A percentile compares a stretch with the other conserved stretches of the same genome.
Evolutionary conservation across 805 yeast species (phyloP).

Genomic region (Candida mattraensis): DNA sequence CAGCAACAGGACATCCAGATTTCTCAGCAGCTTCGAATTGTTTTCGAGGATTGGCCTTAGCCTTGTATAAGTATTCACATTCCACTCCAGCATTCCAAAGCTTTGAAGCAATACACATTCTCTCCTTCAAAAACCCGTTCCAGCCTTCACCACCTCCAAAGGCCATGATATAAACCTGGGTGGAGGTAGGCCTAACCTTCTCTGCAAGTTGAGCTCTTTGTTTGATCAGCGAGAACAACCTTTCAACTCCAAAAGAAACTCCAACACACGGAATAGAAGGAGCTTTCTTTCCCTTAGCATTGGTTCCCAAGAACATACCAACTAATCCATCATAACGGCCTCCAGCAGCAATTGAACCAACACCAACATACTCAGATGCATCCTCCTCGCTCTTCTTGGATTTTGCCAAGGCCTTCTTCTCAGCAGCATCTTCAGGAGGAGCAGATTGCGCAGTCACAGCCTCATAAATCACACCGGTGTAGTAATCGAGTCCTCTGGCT

Average conservation of each 20-base stretch:
- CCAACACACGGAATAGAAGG: slow-evolving; percentile 95
- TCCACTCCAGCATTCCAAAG: slow-evolving; percentile 90
- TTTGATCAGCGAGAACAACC: slow-evolving; percentile 86
- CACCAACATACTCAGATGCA: slow-evolving; percentile 95
- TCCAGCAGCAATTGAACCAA: slow-evolving; percentile 98
- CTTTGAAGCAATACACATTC: slow-evolving; percentile 80
- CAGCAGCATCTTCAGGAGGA: slow-evolving; percentile 83
- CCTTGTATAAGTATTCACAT: slow-evolving; percentile 87
- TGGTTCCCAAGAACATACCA: slow-evolving; percentile 88
- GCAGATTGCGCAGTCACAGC: slow-evolving; percentile 95
- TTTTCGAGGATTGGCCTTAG: slow-evolving; percentile 91
- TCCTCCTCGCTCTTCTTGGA: slow-evolving; percentile 65
- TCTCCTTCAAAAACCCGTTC: slow-evolving; percentile 88
- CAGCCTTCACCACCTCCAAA: slow-evolving; percentile 98
- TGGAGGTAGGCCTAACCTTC: slow-evolving; percentile 75
- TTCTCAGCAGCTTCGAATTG: slow-evolving; percentile 98
- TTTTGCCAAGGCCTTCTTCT: slow-evolving; percentile 49
- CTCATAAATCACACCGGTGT: slow-evolving; percentile 95
- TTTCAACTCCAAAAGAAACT: slow-evolving; percentile 94
- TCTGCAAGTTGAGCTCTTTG: slow-evolving; percentile 66
- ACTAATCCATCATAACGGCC: slow-evolving; percentile 97
- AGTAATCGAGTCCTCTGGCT: slow-evolving; percentile 97
- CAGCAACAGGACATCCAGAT: slow-evolving; percentile 85
- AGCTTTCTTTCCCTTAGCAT: slow-evolving; percentile 66
- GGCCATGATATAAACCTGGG: slow-evolving; percentile 96